Evolutionary conservation across 169 alveolate species (phyloP), one percentile per base, ranked within the genome.

Genomic region (Eimeria tenella): DNA sequence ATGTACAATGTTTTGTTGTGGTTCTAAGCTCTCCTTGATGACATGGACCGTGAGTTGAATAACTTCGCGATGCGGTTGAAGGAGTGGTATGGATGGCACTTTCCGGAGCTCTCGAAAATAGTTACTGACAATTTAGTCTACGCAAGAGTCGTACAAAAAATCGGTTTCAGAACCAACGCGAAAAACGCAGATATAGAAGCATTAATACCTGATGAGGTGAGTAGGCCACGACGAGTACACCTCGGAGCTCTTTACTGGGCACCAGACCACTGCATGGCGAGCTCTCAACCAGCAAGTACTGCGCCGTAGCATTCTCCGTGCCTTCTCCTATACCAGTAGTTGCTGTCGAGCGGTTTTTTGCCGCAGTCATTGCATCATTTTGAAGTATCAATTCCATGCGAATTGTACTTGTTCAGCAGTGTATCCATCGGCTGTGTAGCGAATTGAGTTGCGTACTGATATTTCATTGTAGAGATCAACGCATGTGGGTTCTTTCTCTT

Each of bases 1-100:
- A 2, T 31, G 2, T 2, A 31, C 42, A 31, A 1, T 31, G 42
- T 2, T 31, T 31, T 31, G 42, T 15, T 10, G 82, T 89, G 19
- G 42, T 31, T 31, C 42, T 31, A 31, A 31, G 42, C 42, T 31
- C 84, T 93, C 65, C 42, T 89, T 13, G 93, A 62, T n/a, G 97
- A 96, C 77, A 96, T 99, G 87, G 99, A 99, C 90, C 98, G 99
- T 96, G 99, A 99, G 94, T 97, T 99, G 75, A 99, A 99, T 96
- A 99, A 98, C 97, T 99, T 99, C 93, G 99, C 99, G 42, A 99
- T 99, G 99, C 98, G 99, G 86, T 97, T 99, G 31, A 98, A 98
- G 96, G 99, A 98, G 93, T 97, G 98, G 98, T 99, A 99, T 95
- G 99, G 99, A 53, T 99, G 99, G 99, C 99, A 99, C 96, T 99